Conservation (phyloP, 164 flowering plant species). For the Hamamelis virginiana region DNA sequence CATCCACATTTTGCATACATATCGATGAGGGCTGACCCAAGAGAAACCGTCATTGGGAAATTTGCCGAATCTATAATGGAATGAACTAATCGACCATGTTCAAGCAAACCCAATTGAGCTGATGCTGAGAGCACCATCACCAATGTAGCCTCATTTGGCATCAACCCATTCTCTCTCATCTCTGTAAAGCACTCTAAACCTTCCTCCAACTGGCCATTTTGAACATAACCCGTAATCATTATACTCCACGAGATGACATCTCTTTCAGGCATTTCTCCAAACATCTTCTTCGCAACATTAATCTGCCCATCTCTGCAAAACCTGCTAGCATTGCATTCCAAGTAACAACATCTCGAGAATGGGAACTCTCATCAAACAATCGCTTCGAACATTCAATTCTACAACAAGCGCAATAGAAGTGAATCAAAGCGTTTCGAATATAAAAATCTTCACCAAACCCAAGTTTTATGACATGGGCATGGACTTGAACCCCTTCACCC, state of each 20-base stretch:
- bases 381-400: constrained; percentile 20
- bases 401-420: constrained; percentile 36
- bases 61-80: constrained; percentile 26
- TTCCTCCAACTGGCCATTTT: constrained; percentile 36
- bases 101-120: constrained; percentile 53
- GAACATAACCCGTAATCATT: constrained; percentile 45
- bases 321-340: constrained; percentile 50
- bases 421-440: constrained; percentile 43
- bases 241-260: constrained; percentile 54
- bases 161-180: constrained; percentile 34
- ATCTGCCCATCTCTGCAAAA: constrained; percentile 33
- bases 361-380: constrained; percentile 41
- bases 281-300: constrained; percentile 31
- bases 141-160: constrained; percentile 43
- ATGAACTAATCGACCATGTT: constrained; percentile 38
- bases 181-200: constrained; percentile 35
- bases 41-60: constrained; percentile 26
- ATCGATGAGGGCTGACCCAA: constrained; percentile 43
- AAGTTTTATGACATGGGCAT: constrained; percentile 32
- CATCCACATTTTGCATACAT: constrained; percentile 50
- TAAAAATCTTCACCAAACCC: constrained; percentile 38
- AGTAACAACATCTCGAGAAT: constrained; percentile 41
- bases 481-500: constrained; percentile 40
- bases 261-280: too few species aligned
- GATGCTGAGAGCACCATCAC: constrained; percentile 45